Percentiles rank a stretch among this genome's conserved stretches.
Evolutionary conservation across 202 grass and related monocot species (phyloP).

Genomic region (Musa balbisiana): DNA sequence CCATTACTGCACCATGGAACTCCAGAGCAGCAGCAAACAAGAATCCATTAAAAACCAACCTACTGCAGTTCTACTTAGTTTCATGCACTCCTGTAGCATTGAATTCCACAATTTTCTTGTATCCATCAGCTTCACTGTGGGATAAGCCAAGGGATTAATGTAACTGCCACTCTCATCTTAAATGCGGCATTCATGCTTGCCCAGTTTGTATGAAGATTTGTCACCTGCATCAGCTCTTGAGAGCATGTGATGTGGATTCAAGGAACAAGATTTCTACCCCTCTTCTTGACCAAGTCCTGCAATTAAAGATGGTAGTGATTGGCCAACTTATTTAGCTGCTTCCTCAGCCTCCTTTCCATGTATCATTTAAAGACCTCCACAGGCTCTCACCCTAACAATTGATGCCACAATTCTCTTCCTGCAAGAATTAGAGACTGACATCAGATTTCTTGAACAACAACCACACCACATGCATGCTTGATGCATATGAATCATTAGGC

Average conservation of each 20-base stretch:
- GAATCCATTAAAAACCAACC: conserved; percentile 14
- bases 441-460: too few species aligned
- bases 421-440: too few species aligned
- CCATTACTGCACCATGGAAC: conserved; percentile 10
- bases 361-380: conserved; percentile 5
- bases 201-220: neutral
- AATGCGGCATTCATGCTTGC: conserved; percentile 15
- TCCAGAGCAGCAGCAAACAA: conserved; percentile 8
- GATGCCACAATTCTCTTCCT: neutral
- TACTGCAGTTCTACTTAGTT: conserved; percentile 15
- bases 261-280: conserved; percentile 1
- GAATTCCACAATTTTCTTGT: conserved; percentile 7
- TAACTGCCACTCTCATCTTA: conserved; percentile 7
- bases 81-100: conserved; percentile 11
- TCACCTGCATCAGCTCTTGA: neutral
- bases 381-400: neutral
- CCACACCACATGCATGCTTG: neutral
- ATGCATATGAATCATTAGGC: neutral
- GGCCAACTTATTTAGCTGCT: conserved; percentile 13
- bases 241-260: neutral
- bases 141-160: neutral
- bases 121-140: conserved; percentile 3
- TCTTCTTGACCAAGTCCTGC: neutral
- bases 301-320: conserved; percentile 18
- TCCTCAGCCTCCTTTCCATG: conserved; percentile 1